Base-by-base conservation (phyloP, 2,329 filamentous ascomycete species). In the Alternaria ventricosa region DNA sequence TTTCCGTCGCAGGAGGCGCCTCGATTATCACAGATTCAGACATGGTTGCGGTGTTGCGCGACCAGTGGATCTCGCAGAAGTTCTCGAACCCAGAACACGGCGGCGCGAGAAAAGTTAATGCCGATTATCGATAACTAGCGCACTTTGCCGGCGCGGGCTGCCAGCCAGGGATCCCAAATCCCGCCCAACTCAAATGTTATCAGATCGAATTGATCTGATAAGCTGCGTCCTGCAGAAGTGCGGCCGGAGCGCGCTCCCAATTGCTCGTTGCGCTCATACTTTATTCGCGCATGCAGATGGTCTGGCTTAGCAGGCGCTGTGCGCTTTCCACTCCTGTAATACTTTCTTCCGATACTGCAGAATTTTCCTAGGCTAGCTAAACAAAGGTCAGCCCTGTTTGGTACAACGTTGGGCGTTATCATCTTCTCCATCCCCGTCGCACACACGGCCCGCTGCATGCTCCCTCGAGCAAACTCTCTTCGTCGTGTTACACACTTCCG, bases 1-100 rank as follows among this genome's bases (percentile, higher is more conserved):
- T 63, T 62, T 81, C 74, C 59, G 79, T 77, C 10, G 80, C 71
- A 28, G 76, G 76, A 50, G 76, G 75, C 28, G 84, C 85, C 84
- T 89, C 54, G 23, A 63, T 68, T 64, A 65, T 65, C 25, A 69
- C 64, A 45, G 69, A 55, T 61, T 73, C 69, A 54, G 76, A 78
- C 73, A 79, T 79, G 47, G 61, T 71, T 51, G 65, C 57, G 46
- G 60, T 66, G 66, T 51, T 64, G 67, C 61, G 64, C 51, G 53
- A 41, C 44, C 54, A 30, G 54, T 41, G 57, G 54, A 56, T 45
- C 58, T 64, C 60, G 68, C 55, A 60, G 55, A 53, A 65, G 59
- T 56, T 65, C 62, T 71, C 64, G 63, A 73, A 55, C 50, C 49
- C 22, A 22, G 43, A 45, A 45, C 46, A 22, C 45, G 63, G 65